Evolutionary conservation across 345 rosid genomes (phyloP).

Genomic region (Chamaenerion angustifolium): DNA sequence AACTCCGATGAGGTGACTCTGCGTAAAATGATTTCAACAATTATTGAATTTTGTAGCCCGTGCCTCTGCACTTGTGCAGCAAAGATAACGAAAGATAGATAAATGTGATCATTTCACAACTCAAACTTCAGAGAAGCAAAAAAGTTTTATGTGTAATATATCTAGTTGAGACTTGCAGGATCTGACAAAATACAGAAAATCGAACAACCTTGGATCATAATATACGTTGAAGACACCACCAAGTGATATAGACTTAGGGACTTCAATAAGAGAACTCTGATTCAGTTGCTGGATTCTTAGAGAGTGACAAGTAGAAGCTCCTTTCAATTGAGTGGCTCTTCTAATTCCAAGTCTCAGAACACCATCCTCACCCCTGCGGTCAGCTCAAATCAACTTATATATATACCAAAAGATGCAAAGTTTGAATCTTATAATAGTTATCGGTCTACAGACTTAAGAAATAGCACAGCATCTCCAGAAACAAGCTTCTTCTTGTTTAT

Average conservation of each 20-base stretch:
- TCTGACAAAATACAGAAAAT: too few species aligned
- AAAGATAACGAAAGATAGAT: too few species aligned
- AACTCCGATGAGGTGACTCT: conserved; percentile 73
- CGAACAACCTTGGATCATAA: conserved; percentile 82
- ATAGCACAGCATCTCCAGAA: conserved; percentile 97
- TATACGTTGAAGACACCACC: conserved; percentile 51
- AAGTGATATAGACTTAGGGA: conserved; percentile 52
- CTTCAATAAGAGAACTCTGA: conserved; percentile 45
- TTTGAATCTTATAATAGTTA: neutral
- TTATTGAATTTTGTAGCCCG: neutral
- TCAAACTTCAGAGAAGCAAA: too few species aligned
- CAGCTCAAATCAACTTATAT: conserved; percentile 5
- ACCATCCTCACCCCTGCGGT: conserved; percentile 81
- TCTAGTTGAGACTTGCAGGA: too few species aligned
- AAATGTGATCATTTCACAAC: too few species aligned
- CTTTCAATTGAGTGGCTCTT: conserved; percentile 74
- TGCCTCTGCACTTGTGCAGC: too few species aligned
- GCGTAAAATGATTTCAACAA: conserved; percentile 5
- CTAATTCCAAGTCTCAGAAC: conserved; percentile 86
- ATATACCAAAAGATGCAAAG: neutral
- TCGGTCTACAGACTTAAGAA: conserved; percentile 44
- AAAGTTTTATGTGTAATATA: too few species aligned
- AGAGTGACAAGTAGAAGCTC: conserved; percentile 28
- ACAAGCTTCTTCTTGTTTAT: conserved; percentile 97
- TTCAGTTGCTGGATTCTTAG: conserved; percentile 35